These are phyloP conservation scores for Urtica urens DNA, from an alignment of 306 rosid species.

Conservation along the genomic window DNA sequence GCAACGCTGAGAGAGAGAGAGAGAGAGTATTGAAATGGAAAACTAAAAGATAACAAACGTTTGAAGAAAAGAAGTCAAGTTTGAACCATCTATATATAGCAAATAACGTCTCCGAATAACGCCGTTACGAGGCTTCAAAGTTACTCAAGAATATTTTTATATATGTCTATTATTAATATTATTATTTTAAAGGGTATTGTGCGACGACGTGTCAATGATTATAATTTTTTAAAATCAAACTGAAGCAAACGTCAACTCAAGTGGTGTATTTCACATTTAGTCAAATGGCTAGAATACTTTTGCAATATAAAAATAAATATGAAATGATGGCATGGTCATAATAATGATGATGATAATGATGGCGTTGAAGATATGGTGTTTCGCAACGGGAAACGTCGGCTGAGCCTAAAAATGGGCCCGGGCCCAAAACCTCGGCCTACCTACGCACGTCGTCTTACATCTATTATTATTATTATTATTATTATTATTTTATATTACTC, in stretches of 20 bases:
- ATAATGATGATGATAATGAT: constrained; percentile 13
- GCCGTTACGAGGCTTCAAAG: constrained; percentile 47
- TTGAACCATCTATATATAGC: constrained; percentile 36
- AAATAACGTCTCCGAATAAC: constrained; percentile 48
- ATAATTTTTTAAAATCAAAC: background rate
- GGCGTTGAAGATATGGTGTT: constrained; percentile 17
- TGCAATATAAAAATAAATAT: too few species aligned
- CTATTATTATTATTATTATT: too few species aligned
- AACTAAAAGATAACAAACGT: constrained; percentile 14
- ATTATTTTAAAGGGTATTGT: background rate
- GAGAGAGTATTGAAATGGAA: constrained; percentile 6
- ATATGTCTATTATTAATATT: too few species aligned
- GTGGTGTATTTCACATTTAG: constrained; percentile 4
- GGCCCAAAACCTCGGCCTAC: constrained; percentile 8
- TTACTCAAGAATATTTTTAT: too few species aligned
- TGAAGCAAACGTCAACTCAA: constrained; percentile 35
- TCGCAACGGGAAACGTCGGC: constrained; percentile 47
- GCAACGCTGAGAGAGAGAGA: constrained; percentile 34
- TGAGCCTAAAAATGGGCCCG: constrained; percentile 12
- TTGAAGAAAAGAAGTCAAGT: constrained; percentile 20
- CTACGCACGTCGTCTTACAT: background rate
- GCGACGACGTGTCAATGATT: background rate
- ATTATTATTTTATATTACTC: too few species aligned
- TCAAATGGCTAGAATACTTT: constrained; percentile 28
- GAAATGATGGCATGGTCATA: constrained; percentile 11